These are phyloP conservation scores for Circinella minor DNA, from an alignment of 371 early-diverging fungal species.

Conservation along the genomic window DNA sequence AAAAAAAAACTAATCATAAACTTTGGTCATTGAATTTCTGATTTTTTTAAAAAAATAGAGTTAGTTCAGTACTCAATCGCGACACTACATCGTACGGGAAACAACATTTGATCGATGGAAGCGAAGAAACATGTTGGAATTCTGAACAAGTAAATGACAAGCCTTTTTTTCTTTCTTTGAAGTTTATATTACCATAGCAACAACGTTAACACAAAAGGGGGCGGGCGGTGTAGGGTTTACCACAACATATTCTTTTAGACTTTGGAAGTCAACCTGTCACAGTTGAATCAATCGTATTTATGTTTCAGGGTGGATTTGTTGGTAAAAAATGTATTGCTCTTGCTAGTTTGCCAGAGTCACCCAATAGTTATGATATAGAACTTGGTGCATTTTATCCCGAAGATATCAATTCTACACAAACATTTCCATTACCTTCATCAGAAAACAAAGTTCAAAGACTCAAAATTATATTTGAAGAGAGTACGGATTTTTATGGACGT, in stretches of 20 bases:
- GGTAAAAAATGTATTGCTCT: constrained; percentile 71
- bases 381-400: constrained; percentile 39
- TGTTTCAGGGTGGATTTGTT: constrained; percentile 95
- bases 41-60: constrained; percentile 51
- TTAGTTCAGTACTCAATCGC: constrained; percentile 88
- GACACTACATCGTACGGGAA: constrained; percentile 83
- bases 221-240: constrained; percentile 60
- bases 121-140: constrained; percentile 93
- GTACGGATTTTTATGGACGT: constrained; percentile 91
- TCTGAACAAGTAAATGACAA: constrained; percentile 74
- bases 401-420: constrained; percentile 44
- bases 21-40: too few species aligned
- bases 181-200: too few species aligned
- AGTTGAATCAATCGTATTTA: constrained; percentile 55
- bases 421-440: constrained; percentile 23
- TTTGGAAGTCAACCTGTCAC: constrained; percentile 58
- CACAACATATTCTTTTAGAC: constrained; percentile 82
- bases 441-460: constrained; percentile 42
- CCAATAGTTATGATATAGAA: constrained; percentile 52
- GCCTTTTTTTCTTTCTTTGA: too few species aligned
- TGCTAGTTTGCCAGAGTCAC: constrained; percentile 30
- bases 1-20: too few species aligned
- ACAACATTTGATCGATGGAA: constrained; percentile 78
- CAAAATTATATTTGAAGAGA: constrained; percentile 74
- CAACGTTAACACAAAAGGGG: too few species aligned